Conservation (phyloP, 345 rosid species). For the Citropsis articulata region DNA sequence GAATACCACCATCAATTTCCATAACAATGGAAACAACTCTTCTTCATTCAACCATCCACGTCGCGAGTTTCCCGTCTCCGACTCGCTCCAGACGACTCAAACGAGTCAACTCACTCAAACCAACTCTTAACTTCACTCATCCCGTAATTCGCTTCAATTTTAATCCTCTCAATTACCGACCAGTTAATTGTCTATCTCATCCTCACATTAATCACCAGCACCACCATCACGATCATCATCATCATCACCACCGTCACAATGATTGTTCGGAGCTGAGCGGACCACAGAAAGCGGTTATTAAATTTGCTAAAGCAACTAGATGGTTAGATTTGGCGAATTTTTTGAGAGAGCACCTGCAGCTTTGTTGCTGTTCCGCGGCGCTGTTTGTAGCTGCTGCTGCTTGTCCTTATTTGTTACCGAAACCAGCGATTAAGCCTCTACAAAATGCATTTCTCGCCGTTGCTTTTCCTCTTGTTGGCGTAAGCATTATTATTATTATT, state of each 20-base stretch:
- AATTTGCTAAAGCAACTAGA: constrained; percentile 63
- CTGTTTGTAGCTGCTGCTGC: constrained; percentile 73
- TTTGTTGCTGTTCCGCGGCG: constrained; percentile 72
- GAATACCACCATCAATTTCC: not conserved
- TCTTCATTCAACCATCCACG: constrained; percentile 31
- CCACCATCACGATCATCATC: constrained; percentile 31
- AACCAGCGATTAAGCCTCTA: constrained; percentile 53
- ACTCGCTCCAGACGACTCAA: constrained; percentile 27
- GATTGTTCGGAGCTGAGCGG: constrained; percentile 40
- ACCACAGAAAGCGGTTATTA: constrained; percentile 45
- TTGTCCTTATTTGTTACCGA: constrained; percentile 70
- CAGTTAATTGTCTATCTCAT: not conserved
- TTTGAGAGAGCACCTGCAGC: constrained; percentile 80
- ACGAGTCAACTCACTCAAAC: constrained; percentile 37
- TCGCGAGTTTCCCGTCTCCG: constrained; percentile 38
- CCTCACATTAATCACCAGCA: constrained; percentile 21
- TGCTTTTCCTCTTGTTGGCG: constrained; percentile 94
- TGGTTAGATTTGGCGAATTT: constrained; percentile 78
- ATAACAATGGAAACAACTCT: constrained; percentile 46
- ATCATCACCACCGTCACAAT: constrained; percentile 39
- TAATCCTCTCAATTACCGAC: constrained; percentile 16
- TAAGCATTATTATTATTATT: constrained; percentile 23
- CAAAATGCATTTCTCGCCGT: constrained; percentile 61
- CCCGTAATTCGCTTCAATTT: constrained; percentile 23
- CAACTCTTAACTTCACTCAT: constrained; percentile 21